These are phyloP conservation scores for Chalara sp. DNA, from an alignment of 2,329 filamentous ascomycete species.

Conservation along the genomic window DNA sequence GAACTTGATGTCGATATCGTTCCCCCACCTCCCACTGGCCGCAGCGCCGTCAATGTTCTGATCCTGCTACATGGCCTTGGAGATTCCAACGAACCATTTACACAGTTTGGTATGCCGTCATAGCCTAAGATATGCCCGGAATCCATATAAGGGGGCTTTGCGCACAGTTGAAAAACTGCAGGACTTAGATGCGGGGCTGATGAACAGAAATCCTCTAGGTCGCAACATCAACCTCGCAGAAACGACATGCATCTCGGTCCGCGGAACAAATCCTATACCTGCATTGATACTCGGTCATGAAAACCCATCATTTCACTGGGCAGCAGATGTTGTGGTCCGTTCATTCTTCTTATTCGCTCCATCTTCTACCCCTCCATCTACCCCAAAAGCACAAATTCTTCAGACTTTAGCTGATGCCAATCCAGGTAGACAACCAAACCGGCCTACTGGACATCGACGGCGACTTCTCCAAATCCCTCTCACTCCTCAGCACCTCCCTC, in stretches of 20 bases:
- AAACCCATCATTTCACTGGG: slow-evolving; percentile 45
- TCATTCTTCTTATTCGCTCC: no score
- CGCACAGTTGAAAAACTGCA: no score
- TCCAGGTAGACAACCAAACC: slow-evolving; percentile 38
- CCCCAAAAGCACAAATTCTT: no score
- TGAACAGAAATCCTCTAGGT: slow-evolving; percentile 10
- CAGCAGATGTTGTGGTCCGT: slow-evolving; percentile 43
- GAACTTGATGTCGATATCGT: slow-evolving; percentile 25
- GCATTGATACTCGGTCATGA: slow-evolving; percentile 34
- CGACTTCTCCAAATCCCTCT: slow-evolving; percentile 37
- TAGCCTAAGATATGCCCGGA: no score
- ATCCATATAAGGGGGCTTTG: no score
- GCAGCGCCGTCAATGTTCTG: slow-evolving; percentile 50
- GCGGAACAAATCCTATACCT: slow-evolving; percentile 53
- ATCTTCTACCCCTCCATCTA: no score
- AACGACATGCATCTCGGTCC: slow-evolving; percentile 55
- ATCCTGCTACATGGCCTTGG: slow-evolving; percentile 64
- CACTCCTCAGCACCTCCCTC: slow-evolving; percentile 35
- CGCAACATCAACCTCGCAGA: slow-evolving; percentile 56
- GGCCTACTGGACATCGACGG: slow-evolving; percentile 48
- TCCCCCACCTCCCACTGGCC: slow-evolving; percentile 20
- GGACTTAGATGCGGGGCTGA: no score
- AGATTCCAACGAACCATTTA: slow-evolving; percentile 53
- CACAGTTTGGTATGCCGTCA: slow-evolving; percentile 36
- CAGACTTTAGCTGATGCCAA: no score